Percentiles rank a stretch among this genome's conserved stretches.
These are phyloP conservation scores for Rhizophagus clarus DNA, from an alignment of 192 early-diverging fungal genomes.

Conservation along the genomic window DNA sequence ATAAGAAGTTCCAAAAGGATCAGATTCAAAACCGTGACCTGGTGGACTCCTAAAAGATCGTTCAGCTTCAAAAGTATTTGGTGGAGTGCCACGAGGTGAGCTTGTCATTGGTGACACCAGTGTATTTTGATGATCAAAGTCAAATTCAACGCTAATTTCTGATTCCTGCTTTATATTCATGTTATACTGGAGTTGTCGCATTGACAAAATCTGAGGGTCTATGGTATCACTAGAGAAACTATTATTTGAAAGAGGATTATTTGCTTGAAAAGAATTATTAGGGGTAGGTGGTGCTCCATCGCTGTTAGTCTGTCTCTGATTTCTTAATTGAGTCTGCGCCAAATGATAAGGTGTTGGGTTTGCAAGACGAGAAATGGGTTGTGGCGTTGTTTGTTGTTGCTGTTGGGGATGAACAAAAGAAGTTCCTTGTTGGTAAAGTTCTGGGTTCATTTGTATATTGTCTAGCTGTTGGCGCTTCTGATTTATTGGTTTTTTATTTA, in stretches of 20 bases:
- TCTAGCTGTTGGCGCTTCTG: neutral
- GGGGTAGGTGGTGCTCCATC: slow-evolving; percentile 31
- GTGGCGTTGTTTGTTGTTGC: slow-evolving; percentile 35
- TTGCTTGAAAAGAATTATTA: slow-evolving; percentile 10
- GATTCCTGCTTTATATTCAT: slow-evolving; percentile 44
- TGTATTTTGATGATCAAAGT: slow-evolving; percentile 41
- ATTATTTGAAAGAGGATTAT: neutral
- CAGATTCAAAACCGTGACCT: neutral
- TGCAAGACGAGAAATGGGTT: slow-evolving; percentile 36
- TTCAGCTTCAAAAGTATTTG: slow-evolving; percentile 10
- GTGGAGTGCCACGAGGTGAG: slow-evolving; percentile 42
- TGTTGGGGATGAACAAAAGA: neutral
- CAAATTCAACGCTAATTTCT: slow-evolving; percentile 42
- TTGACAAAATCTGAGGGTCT: slow-evolving; percentile 27
- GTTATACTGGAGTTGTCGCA: neutral
- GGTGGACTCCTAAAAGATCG: slow-evolving; percentile 12
- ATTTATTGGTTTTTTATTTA: neutral
- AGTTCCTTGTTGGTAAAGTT: neutral
- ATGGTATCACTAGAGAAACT: slow-evolving; percentile 23
- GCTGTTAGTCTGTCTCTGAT: neutral
- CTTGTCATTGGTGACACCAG: slow-evolving; percentile 44
- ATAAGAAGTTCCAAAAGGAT: slow-evolving; percentile 39
- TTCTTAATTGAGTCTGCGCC: slow-evolving; percentile 29
- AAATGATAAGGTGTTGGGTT: slow-evolving; percentile 44
- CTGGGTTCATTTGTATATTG: neutral